Base-by-base conservation (phyloP, 257 asterid species). In the Parsonsia alboflavescens region DNA sequence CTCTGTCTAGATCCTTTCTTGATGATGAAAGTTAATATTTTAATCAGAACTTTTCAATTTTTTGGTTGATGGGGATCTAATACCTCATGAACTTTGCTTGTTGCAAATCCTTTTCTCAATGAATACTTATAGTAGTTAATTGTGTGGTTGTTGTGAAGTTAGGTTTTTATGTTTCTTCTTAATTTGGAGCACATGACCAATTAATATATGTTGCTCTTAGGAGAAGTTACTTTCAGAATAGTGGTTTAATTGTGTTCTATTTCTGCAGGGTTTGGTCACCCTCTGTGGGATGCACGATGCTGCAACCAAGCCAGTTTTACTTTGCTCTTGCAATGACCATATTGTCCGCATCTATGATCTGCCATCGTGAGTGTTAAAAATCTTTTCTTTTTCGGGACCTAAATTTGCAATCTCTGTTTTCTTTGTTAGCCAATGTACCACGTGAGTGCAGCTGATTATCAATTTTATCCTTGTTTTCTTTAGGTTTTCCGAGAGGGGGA, bases 251-350 rank as follows among this genome's bases (percentile, higher is more conserved):
- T 19, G 13, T 57, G 46, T 76, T 6, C 33, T 81, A 71, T 74
- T 33, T 19, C 5, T 76, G 84, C 88, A 95, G 99, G 99, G 99
- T 42, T 16, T 95, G 79, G 92, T 95, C 66, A 76, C 96, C 59
- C 86, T 92, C 24, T 89, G 91, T 28, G 99, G 97, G 86, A 95
- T 92, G 99, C 98, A 86, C 67, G 97, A 95, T 87, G 85, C 93
- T 54, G 98, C 91, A 76, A 90, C 87, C 73, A 92, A 95, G 75
- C 99, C 99, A 30, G 96, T 95, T 74, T 73, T 95, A 84, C 83
- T 95, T 22, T 92, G 97, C 82, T 86, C 98, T 17, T 81, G 91
- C 85, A 95, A 95, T 52, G 96, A 92, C 90, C 89, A 91, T 28
- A 76, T 82, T 33, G 78, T 92, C 48, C 88, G 89, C 66, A 92